Percentiles rank a stretch among this genome's conserved stretches.
These are phyloP conservation scores for Fusarium sp. DNA, from an alignment of 2,329 filamentous ascomycete species.

Conservation along the genomic window DNA sequence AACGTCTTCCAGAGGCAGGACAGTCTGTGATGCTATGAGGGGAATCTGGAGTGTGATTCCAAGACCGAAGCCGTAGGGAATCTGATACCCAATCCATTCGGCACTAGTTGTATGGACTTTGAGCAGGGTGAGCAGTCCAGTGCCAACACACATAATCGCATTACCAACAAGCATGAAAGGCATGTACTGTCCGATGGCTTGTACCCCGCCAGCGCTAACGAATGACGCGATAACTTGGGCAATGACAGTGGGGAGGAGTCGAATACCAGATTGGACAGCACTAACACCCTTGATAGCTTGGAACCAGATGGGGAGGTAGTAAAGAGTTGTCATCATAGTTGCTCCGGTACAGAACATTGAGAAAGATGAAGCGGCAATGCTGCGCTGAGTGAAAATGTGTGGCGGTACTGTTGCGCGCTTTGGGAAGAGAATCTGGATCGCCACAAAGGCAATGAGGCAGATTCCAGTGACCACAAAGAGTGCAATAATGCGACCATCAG, in stretches of 20 bases:
- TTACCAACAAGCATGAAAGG: constrained; percentile 37
- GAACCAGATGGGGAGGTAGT: constrained; percentile 34
- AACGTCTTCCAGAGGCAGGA: constrained; percentile 57
- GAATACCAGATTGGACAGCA: constrained; percentile 22
- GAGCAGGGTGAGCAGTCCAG: constrained; percentile 37
- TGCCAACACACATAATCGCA: constrained; percentile 20
- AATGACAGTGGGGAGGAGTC: constrained; percentile 7
- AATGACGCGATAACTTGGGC: constrained; percentile 25
- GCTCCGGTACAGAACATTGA: constrained; percentile 28
- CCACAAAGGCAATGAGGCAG: background rate
- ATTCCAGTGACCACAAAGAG: background rate
- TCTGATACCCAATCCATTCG: constrained; percentile 61
- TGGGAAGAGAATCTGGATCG: background rate
- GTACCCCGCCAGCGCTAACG: constrained; percentile 15
- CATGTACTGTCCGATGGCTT: constrained; percentile 31
- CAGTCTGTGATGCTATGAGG: constrained; percentile 59
- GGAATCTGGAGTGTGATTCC: constrained; percentile 59
- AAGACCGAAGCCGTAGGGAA: constrained; percentile 58
- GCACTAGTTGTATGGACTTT: constrained; percentile 48
- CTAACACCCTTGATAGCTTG: constrained; percentile 19
- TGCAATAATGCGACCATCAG: background rate
- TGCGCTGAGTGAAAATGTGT: constrained; percentile 15
- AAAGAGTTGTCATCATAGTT: constrained; percentile 32
- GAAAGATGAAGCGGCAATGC: constrained; percentile 21
- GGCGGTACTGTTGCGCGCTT: constrained; percentile 20